phyloP scores from a whole-genome alignment of 192 early-diverging fungal species.

The Backusella liffmaniae region DNA sequence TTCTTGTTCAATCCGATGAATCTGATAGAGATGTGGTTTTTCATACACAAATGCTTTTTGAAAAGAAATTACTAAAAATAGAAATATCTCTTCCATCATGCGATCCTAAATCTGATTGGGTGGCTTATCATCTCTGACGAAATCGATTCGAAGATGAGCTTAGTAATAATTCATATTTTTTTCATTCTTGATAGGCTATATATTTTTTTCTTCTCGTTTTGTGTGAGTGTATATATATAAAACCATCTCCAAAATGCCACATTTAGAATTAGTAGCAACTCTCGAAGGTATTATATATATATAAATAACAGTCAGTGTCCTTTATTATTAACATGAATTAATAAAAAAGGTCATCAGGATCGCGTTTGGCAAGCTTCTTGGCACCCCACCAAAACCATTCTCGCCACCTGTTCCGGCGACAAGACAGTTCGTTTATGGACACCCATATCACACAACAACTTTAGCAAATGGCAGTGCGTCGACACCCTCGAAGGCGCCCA shows the following conservation, averaged over 20 bases:
- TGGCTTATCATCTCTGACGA: slow-evolving; percentile 18
- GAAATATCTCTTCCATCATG: not conserved
- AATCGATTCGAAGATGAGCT: not conserved
- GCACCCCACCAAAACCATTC: slow-evolving; percentile 70
- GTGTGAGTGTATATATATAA: not conserved
- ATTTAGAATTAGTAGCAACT: slow-evolving; percentile 17
- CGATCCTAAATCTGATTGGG: not conserved
- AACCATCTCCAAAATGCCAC: slow-evolving; percentile 4
- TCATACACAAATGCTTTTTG: too few species aligned
- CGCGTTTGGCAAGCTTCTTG: slow-evolving; percentile 86
- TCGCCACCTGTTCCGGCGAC: slow-evolving; percentile 88
- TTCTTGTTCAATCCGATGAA: too few species aligned
- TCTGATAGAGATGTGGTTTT: too few species aligned
- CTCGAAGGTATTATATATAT: slow-evolving; percentile 9
- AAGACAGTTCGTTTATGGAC: slow-evolving; percentile 89
- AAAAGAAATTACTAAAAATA: too few species aligned
- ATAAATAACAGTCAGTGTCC: not conserved
- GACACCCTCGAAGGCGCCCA: slow-evolving; percentile 82
- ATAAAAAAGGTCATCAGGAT: slow-evolving; percentile 69
- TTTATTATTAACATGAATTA: not conserved
- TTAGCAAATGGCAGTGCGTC: slow-evolving; percentile 65
- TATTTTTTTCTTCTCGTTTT: not conserved
- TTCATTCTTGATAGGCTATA: not conserved
- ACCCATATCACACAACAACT: slow-evolving; percentile 36
- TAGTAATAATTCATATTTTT: not conserved